These are phyloP conservation scores for Protomyces gravidus DNA, from an alignment of 1,139 yeast species.

Conservation along the genomic window DNA sequence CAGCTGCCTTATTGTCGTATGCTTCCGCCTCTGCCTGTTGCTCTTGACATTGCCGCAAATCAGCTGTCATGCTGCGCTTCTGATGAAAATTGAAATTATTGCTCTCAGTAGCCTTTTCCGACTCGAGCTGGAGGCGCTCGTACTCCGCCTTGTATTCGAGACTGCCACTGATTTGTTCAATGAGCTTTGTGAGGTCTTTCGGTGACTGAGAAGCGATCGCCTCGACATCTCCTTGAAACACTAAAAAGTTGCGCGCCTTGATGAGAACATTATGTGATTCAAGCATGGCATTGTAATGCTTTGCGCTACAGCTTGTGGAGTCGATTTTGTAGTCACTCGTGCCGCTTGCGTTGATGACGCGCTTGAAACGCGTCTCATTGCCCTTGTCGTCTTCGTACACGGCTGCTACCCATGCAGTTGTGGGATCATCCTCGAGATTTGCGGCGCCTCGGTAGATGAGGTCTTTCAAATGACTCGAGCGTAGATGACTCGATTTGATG, in stretches of 20 bases:
- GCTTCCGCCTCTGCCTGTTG: conserved; percentile 69
- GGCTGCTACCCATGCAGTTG: conserved; percentile 74
- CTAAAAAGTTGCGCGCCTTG: conserved; percentile 85
- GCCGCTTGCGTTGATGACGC: conserved; percentile 26
- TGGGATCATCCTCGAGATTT: conserved; percentile 45
- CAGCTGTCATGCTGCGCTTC: conserved; percentile 68
- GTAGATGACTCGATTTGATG: conserved; percentile 65
- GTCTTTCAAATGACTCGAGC: conserved; percentile 71
- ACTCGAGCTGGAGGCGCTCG: conserved; percentile 61
- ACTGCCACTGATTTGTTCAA: conserved; percentile 65
- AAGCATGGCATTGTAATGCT: conserved; percentile 61
- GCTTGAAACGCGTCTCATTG: conserved; percentile 32
- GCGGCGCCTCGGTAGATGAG: conserved; percentile 70
- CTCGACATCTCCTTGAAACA: conserved; percentile 96
- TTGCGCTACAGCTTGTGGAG: conserved; percentile 56
- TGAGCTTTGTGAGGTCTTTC: conserved; percentile 61
- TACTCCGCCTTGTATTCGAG: conserved; percentile 62
- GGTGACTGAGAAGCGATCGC: conserved; percentile 87
- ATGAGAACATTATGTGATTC: conserved; percentile 79
- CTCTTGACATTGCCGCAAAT: conserved; percentile 72
- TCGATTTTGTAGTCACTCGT: conserved; percentile 67
- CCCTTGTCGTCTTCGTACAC: conserved; percentile 61
- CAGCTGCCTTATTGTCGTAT: conserved; percentile 56
- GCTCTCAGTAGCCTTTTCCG: conserved; percentile 62
- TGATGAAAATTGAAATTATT: conserved; percentile 64